Evolutionary conservation across 176 grass and related monocot genomes (phyloP).

Genomic region (Ensete ventricosum): DNA sequence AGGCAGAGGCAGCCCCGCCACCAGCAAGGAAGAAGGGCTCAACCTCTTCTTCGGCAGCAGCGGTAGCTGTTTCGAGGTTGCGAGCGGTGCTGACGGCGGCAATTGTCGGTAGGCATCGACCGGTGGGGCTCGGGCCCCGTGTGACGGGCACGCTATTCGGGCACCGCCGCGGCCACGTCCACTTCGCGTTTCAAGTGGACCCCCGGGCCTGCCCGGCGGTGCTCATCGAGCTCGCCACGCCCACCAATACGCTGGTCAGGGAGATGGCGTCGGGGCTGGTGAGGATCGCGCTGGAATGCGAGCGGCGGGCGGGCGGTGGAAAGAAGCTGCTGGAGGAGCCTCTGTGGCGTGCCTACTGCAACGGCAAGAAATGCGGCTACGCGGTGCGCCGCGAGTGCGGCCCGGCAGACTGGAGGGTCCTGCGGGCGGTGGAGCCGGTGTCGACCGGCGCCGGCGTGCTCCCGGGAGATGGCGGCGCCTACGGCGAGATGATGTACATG

Average conservation of each 20-base stretch:
- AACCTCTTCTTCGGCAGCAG: background rate
- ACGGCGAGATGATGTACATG: conserved; percentile 97
- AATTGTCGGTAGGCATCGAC: conserved; percentile 34
- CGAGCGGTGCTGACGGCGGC: conserved; percentile 53
- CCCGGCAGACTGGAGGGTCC: conserved; percentile 53
- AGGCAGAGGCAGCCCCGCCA: conserved; percentile 25
- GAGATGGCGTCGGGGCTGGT: conserved; percentile 98
- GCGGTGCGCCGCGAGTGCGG: conserved; percentile 69
- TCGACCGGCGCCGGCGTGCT: conserved; percentile 79
- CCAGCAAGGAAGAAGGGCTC: background rate
- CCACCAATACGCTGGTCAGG: conserved; percentile 62
- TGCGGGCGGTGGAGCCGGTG: conserved; percentile 58
- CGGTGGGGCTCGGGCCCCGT: conserved; percentile 42
- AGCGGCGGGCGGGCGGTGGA: conserved; percentile 14
- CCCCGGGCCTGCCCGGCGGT: conserved; percentile 57
- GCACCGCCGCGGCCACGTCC: conserved; percentile 55
- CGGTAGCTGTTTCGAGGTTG: conserved; percentile 41
- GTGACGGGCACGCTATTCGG: conserved; percentile 93
- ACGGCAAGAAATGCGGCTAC: conserved; percentile 79
- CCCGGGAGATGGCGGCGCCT: conserved; percentile 44
- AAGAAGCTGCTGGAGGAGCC: conserved; percentile 54
- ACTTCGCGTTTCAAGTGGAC: conserved; percentile 73
- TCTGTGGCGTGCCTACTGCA: conserved; percentile 83
- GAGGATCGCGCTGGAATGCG: conserved; percentile 84
- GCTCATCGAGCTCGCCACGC: conserved; percentile 71